These are phyloP conservation scores for Umbelopsis sp. DNA, from an alignment of 192 early-diverging fungal species.

Conservation along the genomic window DNA sequence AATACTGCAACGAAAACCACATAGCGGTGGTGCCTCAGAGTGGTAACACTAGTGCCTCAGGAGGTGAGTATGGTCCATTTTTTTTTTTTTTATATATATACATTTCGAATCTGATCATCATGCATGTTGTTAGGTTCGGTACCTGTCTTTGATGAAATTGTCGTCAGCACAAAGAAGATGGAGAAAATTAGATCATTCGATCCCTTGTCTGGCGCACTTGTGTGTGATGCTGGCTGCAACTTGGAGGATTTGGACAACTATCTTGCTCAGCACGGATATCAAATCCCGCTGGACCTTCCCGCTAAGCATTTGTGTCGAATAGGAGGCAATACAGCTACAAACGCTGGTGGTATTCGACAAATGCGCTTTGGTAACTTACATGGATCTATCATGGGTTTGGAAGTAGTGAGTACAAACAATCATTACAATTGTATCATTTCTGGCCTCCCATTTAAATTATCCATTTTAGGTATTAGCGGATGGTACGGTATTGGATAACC, in stretches of 20 bases:
- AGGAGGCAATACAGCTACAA: conserved; percentile 94
- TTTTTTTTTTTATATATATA: no score
- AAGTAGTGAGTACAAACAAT: conserved; percentile 59
- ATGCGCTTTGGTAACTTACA: conserved; percentile 93
- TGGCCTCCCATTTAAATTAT: background rate
- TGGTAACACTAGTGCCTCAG: conserved; percentile 87
- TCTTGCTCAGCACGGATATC: conserved; percentile 73
- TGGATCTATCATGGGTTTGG: conserved; percentile 88
- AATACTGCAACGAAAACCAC: conserved; percentile 77
- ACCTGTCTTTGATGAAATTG: conserved; percentile 91
- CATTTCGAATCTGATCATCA: no score
- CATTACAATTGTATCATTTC: background rate
- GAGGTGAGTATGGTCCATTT: no score
- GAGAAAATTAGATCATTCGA: conserved; percentile 68
- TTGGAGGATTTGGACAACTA: conserved; percentile 84
- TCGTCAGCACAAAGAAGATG: conserved; percentile 77
- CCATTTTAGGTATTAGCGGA: conserved; percentile 68
- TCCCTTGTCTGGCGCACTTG: conserved; percentile 74
- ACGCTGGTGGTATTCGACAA: conserved; percentile 89
- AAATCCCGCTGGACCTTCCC: conserved; percentile 87
- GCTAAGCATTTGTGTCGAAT: conserved; percentile 87
- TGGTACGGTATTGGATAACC: conserved; percentile 81
- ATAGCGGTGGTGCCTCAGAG: conserved; percentile 95
- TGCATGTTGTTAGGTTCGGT: conserved; percentile 75
- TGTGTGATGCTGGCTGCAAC: conserved; percentile 86